Percentiles rank a stretch among this genome's conserved stretches.
Conservation (phyloP, 805 yeast genomes). For the Candida quercuum region DNA sequence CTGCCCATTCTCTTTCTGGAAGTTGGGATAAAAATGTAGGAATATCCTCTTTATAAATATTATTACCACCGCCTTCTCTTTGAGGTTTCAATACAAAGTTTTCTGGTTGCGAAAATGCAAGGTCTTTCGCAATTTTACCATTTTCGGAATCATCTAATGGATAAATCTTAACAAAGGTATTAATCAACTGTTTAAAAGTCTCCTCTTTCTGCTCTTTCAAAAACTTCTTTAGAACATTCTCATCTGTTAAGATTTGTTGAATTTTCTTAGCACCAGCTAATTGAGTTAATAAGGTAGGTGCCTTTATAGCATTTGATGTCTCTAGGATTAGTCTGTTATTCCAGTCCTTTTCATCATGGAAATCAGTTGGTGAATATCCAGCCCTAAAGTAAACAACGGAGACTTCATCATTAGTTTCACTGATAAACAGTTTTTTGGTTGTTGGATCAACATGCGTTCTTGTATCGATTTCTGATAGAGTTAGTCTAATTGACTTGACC, state of each 20-base stretch:
- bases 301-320: conserved; percentile 74
- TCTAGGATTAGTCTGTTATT: conserved; percentile 69
- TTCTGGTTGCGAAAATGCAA: conserved; percentile 65
- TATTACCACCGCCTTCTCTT: conserved; percentile 98
- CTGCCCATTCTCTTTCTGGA: conserved; percentile 75
- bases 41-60: conserved; percentile 81
- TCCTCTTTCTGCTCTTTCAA: conserved; percentile 27
- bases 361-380: conserved; percentile 85
- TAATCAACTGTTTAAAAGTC: conserved; percentile 27
- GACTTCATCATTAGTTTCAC: conserved; percentile 58
- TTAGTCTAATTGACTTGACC: conserved; percentile 58
- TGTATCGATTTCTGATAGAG: conserved; percentile 52
- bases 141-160: conserved; percentile 72
- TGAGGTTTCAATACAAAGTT: conserved; percentile 90
- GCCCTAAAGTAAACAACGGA: conserved; percentile 88
- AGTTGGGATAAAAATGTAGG: conserved; percentile 61
- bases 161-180: conserved; percentile 79
- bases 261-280: conserved; percentile 90
- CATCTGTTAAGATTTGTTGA: conserved; percentile 78
- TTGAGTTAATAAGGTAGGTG: conserved; percentile 87
- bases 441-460: conserved; percentile 34
- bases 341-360: conserved; percentile 66
- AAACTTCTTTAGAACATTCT: conserved; percentile 41
- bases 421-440: conserved; percentile 45
- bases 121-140: conserved; percentile 56